phyloP scores from a whole-genome alignment of 2,329 filamentous ascomycete species.

The Furcasterigmium furcatum region DNA sequence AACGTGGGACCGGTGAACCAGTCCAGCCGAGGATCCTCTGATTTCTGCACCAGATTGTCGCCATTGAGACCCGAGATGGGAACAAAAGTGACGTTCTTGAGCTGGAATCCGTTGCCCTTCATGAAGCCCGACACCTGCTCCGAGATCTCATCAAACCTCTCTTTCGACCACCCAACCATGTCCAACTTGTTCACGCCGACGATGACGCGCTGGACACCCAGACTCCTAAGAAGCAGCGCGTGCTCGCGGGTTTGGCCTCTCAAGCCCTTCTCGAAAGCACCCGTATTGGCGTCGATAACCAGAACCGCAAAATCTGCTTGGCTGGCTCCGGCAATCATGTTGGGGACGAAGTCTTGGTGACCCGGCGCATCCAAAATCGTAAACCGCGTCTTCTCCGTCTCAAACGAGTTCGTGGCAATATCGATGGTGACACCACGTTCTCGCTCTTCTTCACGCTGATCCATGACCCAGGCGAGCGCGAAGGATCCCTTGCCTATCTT shows the following conservation, averaged over 20 bases:
- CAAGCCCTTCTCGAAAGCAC: conserved; percentile 89
- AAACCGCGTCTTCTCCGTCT: conserved; percentile 81
- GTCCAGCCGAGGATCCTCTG: conserved; percentile 51
- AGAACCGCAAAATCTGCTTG: conserved; percentile 95
- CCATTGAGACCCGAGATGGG: conserved; percentile 88
- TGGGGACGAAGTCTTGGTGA: conserved; percentile 93
- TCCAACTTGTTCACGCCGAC: conserved; percentile 97
- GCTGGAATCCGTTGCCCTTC: conserved; percentile 74
- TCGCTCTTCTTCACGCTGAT: conserved; percentile 86
- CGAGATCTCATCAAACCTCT: conserved; percentile 80
- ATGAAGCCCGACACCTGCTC: conserved; percentile 83
- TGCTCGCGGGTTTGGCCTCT: conserved; percentile 95
- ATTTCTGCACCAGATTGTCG: conserved; percentile 72
- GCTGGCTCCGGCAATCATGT: conserved; percentile 96
- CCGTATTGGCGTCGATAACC: conserved; percentile 86
- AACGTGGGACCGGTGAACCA: conserved; percentile 85
- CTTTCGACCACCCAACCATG: conserved; percentile 76
- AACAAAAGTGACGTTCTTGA: conserved; percentile 80
- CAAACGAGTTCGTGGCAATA: conserved; percentile 91
- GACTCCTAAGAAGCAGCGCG: conserved; percentile 81
- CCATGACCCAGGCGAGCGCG: conserved; percentile 94
- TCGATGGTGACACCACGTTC: conserved; percentile 92
- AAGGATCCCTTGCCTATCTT: conserved; percentile 94
- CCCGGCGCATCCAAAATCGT: conserved; percentile 95
- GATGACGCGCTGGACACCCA: conserved; percentile 84